phyloP scores from a whole-genome alignment of 345 rosid species.

The Eucalyptus globulus region DNA sequence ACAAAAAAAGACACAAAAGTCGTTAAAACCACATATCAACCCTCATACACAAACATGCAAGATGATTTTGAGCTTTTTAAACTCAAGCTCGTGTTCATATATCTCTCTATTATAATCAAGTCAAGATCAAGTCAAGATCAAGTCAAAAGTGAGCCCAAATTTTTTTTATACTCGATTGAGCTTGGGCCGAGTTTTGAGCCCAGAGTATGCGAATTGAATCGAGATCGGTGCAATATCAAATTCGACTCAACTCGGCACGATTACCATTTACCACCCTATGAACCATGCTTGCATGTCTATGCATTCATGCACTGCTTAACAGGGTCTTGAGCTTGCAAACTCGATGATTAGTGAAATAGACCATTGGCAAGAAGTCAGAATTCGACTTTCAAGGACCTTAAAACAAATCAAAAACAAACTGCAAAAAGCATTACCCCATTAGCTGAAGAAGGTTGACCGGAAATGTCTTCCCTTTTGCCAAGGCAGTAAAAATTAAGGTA shows the following conservation, averaged over 20 bases:
- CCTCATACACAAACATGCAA: background rate
- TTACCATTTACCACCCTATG: background rate
- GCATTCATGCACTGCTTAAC: background rate
- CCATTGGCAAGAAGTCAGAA: background rate
- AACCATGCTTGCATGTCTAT: background rate
- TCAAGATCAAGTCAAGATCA: background rate
- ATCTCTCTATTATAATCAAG: background rate
- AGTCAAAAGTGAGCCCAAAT: background rate
- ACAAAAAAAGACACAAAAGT: background rate
- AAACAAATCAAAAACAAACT: background rate
- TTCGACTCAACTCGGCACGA: background rate
- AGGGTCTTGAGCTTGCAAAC: background rate
- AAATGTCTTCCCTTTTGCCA: conserved; percentile 53
- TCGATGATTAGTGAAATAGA: background rate
- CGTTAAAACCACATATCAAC: background rate
- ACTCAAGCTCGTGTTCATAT: background rate
- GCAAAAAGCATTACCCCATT: conserved; percentile 23
- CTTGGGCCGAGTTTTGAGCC: background rate
- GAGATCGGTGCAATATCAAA: background rate
- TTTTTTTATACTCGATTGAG: background rate
- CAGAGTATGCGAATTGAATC: background rate
- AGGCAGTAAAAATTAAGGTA: conserved; percentile 95
- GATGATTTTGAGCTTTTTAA: background rate
- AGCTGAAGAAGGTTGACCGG: conserved; percentile 1
- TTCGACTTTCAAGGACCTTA: background rate